Base-by-base conservation (phyloP, 768 basidiomycete species). In the Boletus subcaerulescens region DNA sequence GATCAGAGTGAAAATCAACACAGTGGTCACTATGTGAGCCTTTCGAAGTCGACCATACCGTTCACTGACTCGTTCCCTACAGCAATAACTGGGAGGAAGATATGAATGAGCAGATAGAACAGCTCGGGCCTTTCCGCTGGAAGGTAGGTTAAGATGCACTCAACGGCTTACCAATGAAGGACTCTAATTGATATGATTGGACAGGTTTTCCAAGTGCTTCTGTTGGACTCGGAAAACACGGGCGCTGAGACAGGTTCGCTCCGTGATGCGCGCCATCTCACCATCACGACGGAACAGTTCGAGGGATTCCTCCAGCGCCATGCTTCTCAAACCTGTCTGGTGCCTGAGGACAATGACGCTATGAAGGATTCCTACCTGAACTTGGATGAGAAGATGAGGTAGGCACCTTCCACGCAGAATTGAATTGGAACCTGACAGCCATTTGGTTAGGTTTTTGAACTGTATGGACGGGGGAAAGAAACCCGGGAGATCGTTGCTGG, bases 21-120 rank as follows among this genome's bases (percentile, higher is more conserved):
- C 67, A 1, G 69, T 71, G 35, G 59, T 76, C 38, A 74, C 65
- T 1, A 65, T 65, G 70, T 64, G 36, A 14, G 56, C 50, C 42
- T 45, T 11, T 35, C 11, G 8, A 17, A 9, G 2, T 32, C 13
- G 26, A 18, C 5, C 3, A 1, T 22, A 10, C 9, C 4, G 0
- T 8, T 10, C 20, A 6, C 36, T 53, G 29, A 58, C 5, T 10
- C 17, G 1, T 29, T 31, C 2, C 10, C n/a, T 18, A 12, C 26
- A 75, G 73, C 9, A 65, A 71, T 15, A 76, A 76, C 46, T 73
- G 68, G 66, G 53, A 74, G 14, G 73, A 76, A 50, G 74, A 76
- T 8, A 76, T 76, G 75, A 75, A 73, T 24, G 66, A 70, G 6
- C 60, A 65, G 32, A 73, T 76, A 7, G 60, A 65, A 43, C 57